phyloP scores from a whole-genome alignment of 768 basidiomycete genomes.

The Boletus tylopilopsis region DNA sequence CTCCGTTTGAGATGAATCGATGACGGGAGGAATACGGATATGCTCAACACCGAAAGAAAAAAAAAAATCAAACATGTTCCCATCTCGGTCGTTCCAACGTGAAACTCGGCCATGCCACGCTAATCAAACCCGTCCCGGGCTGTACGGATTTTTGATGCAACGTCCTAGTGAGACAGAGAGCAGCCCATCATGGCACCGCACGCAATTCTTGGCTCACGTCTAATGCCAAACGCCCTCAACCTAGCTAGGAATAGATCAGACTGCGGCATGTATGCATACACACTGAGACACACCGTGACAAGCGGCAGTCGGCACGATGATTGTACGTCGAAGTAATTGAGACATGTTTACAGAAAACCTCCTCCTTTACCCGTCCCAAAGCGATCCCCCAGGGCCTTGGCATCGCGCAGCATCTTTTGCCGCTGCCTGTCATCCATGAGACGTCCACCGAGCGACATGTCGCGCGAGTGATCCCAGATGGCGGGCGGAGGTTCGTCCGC shows the following conservation, averaged over 20 bases:
- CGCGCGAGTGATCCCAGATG: constrained; percentile 91
- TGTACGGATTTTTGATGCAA: background rate
- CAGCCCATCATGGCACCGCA: too few relatives aligned
- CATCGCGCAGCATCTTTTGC: constrained; percentile 73
- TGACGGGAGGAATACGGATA: background rate
- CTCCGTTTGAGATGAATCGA: background rate
- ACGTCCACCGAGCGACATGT: constrained; percentile 84
- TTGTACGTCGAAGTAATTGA: background rate
- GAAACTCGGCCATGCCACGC: constrained; percentile 13
- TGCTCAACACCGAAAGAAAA: background rate
- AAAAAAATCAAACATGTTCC: background rate
- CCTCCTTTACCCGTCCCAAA: constrained; percentile 75
- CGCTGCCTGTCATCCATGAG: constrained; percentile 88
- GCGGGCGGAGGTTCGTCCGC: constrained; percentile 51
- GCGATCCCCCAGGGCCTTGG: constrained; percentile 74
- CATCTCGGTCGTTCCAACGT: constrained; percentile 5
- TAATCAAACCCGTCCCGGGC: background rate
- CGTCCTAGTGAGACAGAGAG: background rate
- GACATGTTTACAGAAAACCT: constrained; percentile 46
- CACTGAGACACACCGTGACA: constrained; percentile 11
- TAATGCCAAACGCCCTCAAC: too few relatives aligned
- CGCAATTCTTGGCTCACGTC: too few relatives aligned
- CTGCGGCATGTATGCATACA: background rate
- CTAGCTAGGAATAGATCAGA: background rate
- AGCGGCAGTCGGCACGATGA: background rate